Evolutionary conservation across 1,284 basidiomycete genomes (phyloP).

Genomic region (Butyriboletus appendiculatus): DNA sequence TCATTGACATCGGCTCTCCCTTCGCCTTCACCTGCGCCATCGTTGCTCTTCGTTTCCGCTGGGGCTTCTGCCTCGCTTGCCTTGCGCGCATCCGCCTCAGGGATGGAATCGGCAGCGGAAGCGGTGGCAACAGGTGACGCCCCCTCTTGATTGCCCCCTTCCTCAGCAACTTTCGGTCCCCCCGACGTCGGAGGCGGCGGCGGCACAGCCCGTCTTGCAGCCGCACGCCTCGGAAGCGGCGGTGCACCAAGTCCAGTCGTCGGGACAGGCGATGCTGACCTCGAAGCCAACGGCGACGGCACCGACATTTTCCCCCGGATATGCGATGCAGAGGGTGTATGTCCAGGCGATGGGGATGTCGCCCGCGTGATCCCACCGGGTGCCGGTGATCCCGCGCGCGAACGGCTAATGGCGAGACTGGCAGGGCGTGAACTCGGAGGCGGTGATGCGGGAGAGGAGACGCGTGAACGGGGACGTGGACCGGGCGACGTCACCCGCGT

Average conservation of each 20-base stretch:
- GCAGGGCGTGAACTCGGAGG: slow-evolving; percentile 24
- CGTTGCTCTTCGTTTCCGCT: background rate
- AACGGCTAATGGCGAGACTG: slow-evolving; percentile 26
- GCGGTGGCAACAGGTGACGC: background rate
- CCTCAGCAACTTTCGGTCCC: background rate
- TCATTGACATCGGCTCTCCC: background rate
- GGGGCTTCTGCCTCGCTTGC: background rate
- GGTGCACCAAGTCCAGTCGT: slow-evolving; percentile 17
- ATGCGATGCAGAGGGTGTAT: slow-evolving; percentile 6
- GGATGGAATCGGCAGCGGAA: background rate
- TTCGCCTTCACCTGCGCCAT: background rate
- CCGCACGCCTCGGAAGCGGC: slow-evolving; percentile 30
- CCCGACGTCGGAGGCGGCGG: slow-evolving; percentile 21
- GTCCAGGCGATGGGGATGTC: slow-evolving; percentile 17
- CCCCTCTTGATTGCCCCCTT: slow-evolving; percentile 6
- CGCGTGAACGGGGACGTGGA: slow-evolving; percentile 26
- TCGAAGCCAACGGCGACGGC: slow-evolving; percentile 23
- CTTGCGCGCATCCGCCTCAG: background rate
- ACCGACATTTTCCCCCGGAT: slow-evolving; percentile 20
- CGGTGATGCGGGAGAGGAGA: slow-evolving; percentile 23
- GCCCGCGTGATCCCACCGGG: slow-evolving; percentile 11
- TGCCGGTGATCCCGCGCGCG: slow-evolving; percentile 29
- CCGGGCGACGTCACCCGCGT: slow-evolving; percentile 19
- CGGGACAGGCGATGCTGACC: slow-evolving; percentile 24
- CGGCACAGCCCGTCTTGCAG: slow-evolving; percentile 31